Percentiles rank a stretch among this genome's conserved stretches.
Evolutionary conservation across 441 rosid genomes (phyloP).

Genomic region (Jatropha podagrica): DNA sequence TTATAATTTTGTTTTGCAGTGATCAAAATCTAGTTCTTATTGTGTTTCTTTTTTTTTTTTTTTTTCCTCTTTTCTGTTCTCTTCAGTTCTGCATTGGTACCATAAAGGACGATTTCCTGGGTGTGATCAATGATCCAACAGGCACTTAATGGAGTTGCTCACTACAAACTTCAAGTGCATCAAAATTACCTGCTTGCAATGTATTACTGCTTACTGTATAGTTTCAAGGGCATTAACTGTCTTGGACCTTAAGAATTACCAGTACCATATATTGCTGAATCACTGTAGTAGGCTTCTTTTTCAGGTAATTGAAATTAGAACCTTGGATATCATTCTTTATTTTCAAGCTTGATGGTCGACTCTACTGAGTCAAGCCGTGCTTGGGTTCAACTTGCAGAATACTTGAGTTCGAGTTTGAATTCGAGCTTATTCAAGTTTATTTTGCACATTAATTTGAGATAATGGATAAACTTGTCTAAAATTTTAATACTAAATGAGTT

Average conservation of each 20-base stretch:
- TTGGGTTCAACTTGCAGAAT: too few relatives aligned
- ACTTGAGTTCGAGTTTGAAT: too few relatives aligned
- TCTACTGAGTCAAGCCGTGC: too few relatives aligned
- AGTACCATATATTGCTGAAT: too few relatives aligned
- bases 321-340: neutral
- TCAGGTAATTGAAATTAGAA: neutral
- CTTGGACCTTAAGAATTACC: neutral
- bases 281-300: neutral
- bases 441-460: too few relatives aligned
- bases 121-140: constrained; percentile 91
- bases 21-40: neutral
- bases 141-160: constrained; percentile 35
- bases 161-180: neutral
- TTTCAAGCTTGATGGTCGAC: too few relatives aligned
- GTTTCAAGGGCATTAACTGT: neutral
- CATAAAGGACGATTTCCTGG: constrained; percentile 94
- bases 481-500: too few relatives aligned
- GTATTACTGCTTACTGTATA: neutral
- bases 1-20: neutral
- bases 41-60: neutral
- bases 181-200: neutral
- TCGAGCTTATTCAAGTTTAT: too few relatives aligned
- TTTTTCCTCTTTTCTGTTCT: neutral
- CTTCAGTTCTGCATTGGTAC: constrained; percentile 93
- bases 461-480: too few relatives aligned